Base-by-base conservation (phyloP, 306 rosid species). In the Cicer bijugum region DNA sequence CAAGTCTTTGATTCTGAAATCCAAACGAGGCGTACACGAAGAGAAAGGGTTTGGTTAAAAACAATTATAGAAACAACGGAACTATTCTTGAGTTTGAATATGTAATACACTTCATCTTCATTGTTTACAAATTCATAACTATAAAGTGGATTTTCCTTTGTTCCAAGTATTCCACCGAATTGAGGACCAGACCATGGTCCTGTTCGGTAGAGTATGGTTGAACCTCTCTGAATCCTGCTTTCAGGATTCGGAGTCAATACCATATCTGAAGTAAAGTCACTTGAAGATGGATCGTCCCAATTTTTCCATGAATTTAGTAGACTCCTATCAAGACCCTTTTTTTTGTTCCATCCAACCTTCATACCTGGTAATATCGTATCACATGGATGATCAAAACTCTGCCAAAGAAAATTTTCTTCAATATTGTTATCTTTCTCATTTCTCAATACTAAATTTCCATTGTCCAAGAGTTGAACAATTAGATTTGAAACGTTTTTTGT, bases 341-440 rank as follows among this genome's bases (percentile, higher is more conserved):
- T 89, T 8, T 45, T 23, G 83, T 89, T 81, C 86, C 82, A 83
- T 1, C 88, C 91, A 0, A 72, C 39, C 57, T 19, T 80, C 46
- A 51, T 79, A 48, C 85, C 87, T 5, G 83, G 75, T 10, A 84
- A 59, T 20, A 84, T 40, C 9, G 92, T 82, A 42, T 89, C 87
- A n/a, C 80, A 50, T 4, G 90, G 90, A 72, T 89, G 68, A 28
- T 89, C 88, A 38, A 85, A 87, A 67, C 94, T 82, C 28, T 89
- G 88, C 94, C 94, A 89, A 60, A 82, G 12, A 50, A 33, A 64
- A 4, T 15, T 52, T 37, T 58, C 70, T 0, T 74, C 48, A 63
- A 44, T 67, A 3, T 60, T 67, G 1, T 67, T 65, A 9, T 83
- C 85, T 5, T 78, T 74, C 15, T 47, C 82, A 37, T 82, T 78